Evolutionary conservation across 345 rosid genomes (phyloP).

Genomic region (Arabis hirsuta): DNA sequence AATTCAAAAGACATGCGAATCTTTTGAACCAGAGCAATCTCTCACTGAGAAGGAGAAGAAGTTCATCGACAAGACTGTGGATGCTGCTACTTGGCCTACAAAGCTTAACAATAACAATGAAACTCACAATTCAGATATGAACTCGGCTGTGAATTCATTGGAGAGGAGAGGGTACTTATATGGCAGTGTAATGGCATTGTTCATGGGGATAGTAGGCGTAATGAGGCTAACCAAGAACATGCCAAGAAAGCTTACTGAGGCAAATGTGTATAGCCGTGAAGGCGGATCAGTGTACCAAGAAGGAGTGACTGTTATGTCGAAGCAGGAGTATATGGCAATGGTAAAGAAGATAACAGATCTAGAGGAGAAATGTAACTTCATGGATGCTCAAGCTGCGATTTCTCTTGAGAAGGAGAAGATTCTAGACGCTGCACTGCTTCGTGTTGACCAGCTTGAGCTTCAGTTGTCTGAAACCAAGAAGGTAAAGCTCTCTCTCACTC

Average conservation of each 20-base stretch:
- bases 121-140: constrained; percentile 22
- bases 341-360: constrained; percentile 70
- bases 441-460: constrained; percentile 60
- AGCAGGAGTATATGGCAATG: constrained; percentile 61
- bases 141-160: constrained; percentile 22
- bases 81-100: constrained; percentile 46
- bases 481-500: constrained; percentile 45
- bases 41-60: constrained; percentile 39
- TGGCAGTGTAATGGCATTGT: constrained; percentile 59
- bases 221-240: constrained; percentile 60
- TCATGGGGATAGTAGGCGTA: constrained; percentile 66
- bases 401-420: constrained; percentile 71
- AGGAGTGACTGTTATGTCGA: constrained; percentile 48
- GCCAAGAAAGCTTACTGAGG: constrained; percentile 64
- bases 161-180: constrained; percentile 42
- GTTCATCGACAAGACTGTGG: constrained; percentile 53
- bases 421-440: constrained; percentile 63
- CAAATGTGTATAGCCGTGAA: constrained; percentile 51
- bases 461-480: constrained; percentile 70
- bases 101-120: constrained; percentile 22
- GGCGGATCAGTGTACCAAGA: constrained; percentile 43
- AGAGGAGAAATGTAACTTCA: constrained; percentile 60
- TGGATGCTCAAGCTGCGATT: constrained; percentile 51
- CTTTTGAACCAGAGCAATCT: constrained; percentile 32
- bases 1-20: constrained; percentile 36